phyloP scores from a whole-genome alignment of 768 basidiomycete species.

The Dioszegia crocea region DNA sequence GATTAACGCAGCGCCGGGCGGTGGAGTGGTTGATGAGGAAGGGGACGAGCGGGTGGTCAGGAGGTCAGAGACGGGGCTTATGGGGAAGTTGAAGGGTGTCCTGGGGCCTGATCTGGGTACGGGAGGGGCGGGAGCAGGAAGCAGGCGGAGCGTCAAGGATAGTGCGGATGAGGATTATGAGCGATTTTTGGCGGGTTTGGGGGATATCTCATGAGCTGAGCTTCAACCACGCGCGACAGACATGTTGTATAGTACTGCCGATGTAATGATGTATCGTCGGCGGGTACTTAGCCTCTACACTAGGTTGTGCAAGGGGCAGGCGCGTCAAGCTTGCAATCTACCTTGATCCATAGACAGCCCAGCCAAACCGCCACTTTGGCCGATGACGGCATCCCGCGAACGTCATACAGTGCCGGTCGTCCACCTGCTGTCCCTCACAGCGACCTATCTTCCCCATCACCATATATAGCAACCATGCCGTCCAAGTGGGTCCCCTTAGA shows the following conservation, averaged over 20 bases:
- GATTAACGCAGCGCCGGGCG: constrained; percentile 43
- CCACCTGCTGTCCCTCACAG: no score
- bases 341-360: no score
- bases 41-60: constrained; percentile 24
- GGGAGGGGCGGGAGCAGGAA: neutral
- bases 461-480: constrained; percentile 18
- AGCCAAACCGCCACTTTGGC: no score
- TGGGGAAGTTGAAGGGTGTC: constrained; percentile 44
- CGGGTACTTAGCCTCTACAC: no score
- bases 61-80: constrained; percentile 25
- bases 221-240: no score
- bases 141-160: constrained; percentile 1
- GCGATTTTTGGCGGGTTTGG: constrained; percentile 44
- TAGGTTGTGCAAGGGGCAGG: no score
- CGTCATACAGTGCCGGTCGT: no score
- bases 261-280: no score
- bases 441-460: neutral
- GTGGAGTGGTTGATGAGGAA: constrained; percentile 31
- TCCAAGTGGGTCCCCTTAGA: constrained; percentile 49
- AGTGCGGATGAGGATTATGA: constrained; percentile 45
- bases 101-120: constrained; percentile 19
- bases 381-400: no score
- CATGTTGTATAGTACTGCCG: no score
- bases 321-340: no score
- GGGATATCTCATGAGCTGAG: constrained; percentile 21